These are phyloP conservation scores for Monosporozyma servazzii DNA, from an alignment of 805 yeast species.

Conservation along the genomic window DNA sequence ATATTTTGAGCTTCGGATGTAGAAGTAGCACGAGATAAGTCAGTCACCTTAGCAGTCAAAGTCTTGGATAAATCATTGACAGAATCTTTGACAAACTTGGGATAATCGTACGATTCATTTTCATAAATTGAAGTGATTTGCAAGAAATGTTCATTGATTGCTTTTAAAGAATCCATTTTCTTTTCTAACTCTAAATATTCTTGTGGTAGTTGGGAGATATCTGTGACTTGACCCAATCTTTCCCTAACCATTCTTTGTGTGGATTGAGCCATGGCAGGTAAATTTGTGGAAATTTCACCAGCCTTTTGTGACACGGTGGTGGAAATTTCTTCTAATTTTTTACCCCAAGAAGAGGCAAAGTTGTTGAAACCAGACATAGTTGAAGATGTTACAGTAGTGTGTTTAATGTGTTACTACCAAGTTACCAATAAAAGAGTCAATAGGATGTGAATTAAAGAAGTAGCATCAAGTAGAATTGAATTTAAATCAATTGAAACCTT, in stretches of 20 bases:
- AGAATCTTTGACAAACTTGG: constrained; percentile 64
- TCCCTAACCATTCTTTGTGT: constrained; percentile 75
- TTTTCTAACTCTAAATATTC: constrained; percentile 70
- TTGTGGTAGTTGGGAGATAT: constrained; percentile 74
- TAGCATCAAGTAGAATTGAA: too few species aligned
- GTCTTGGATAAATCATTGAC: constrained; percentile 61
- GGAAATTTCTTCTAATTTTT: constrained; percentile 27
- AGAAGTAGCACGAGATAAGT: constrained; percentile 59
- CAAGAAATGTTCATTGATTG: constrained; percentile 50
- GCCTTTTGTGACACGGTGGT: constrained; percentile 26
- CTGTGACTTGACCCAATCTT: constrained; percentile 68
- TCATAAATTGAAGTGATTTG: constrained; percentile 51
- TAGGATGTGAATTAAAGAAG: too few species aligned
- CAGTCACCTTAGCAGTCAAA: constrained; percentile 53
- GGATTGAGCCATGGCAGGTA: constrained; percentile 72
- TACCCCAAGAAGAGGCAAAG: constrained; percentile 22
- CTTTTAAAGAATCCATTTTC: constrained; percentile 62
- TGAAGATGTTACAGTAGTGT: too few species aligned
- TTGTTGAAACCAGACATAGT: constrained; percentile 24
- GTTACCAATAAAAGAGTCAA: too few species aligned
- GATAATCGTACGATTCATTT: constrained; percentile 75
- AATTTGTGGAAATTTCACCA: constrained; percentile 40
- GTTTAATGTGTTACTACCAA: too few species aligned
- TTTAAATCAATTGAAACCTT: not conserved
- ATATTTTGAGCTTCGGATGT: constrained; percentile 81